These are phyloP conservation scores for Cyclotella atomus DNA, from an alignment of 108 stramenopile genomes.

Conservation along the genomic window DNA sequence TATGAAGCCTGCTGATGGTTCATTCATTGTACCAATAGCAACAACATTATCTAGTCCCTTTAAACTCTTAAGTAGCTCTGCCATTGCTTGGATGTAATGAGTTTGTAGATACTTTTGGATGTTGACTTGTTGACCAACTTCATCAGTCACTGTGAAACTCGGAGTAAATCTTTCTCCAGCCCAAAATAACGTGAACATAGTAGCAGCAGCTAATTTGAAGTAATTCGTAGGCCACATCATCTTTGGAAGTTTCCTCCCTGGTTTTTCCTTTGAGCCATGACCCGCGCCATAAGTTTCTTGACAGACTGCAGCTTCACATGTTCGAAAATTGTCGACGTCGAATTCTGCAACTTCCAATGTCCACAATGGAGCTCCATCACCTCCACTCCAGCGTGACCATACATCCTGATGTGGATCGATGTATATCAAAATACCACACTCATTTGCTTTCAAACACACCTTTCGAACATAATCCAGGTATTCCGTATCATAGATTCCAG, in stretches of 20 bases:
- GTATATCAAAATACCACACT: slow-evolving; percentile 35
- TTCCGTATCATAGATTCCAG: slow-evolving; percentile 39
- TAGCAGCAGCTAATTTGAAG: slow-evolving; percentile 48
- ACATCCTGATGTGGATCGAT: slow-evolving; percentile 59
- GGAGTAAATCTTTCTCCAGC: slow-evolving; percentile 55
- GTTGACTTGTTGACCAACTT: slow-evolving; percentile 16
- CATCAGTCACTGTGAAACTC: slow-evolving; percentile 23
- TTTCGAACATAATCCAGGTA: slow-evolving; percentile 37
- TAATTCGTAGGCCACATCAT: slow-evolving; percentile 66
- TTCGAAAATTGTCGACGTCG: slow-evolving; percentile 30
- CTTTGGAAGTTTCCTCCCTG: slow-evolving; percentile 20
- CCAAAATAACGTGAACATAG: slow-evolving; percentile 60
- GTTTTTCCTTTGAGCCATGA: slow-evolving; percentile 2
- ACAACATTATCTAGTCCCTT: slow-evolving; percentile 46
- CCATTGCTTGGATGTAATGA: slow-evolving; percentile 49
- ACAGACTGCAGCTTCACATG: slow-evolving; percentile 42
- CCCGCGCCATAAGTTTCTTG: slow-evolving; percentile 27
- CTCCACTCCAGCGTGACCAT: slow-evolving; percentile 57
- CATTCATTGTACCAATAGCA: slow-evolving; percentile 57
- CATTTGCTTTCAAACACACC: slow-evolving; percentile 19
- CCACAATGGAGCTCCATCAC: slow-evolving; percentile 56
- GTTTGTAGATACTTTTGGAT: slow-evolving; percentile 44
- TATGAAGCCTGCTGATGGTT: slow-evolving; percentile 48
- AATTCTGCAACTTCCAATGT: slow-evolving; percentile 48
- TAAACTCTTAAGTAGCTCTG: slow-evolving; percentile 34